These are phyloP conservation scores for Rhytidiadelphus loreus DNA, from an alignment of 225 moss, liverwort and hornwort genomes.

Conservation along the genomic window DNA sequence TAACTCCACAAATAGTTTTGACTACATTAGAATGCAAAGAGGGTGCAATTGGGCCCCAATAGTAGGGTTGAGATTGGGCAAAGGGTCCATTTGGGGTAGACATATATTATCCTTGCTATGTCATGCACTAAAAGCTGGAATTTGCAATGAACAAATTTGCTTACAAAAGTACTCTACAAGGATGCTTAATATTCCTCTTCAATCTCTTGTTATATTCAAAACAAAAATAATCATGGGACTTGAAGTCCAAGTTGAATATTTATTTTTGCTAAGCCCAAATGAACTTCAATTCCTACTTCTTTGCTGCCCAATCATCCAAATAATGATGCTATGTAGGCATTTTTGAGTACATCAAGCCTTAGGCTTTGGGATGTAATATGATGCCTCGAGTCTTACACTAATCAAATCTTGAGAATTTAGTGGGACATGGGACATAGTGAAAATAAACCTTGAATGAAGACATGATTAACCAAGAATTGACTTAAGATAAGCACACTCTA, in stretches of 20 bases:
- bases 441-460: background rate
- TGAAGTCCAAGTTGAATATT: background rate
- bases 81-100: rapidly evolving
- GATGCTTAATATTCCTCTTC: background rate
- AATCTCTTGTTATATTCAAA: background rate
- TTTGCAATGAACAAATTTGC: too few relatives aligned
- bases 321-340: background rate
- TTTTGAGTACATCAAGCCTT: background rate
- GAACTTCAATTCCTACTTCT: rapidly evolving
- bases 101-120: background rate
- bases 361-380: too few relatives aligned
- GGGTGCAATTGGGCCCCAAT: background rate
- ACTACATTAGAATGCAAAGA: background rate
- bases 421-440: too few relatives aligned
- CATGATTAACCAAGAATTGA: background rate
- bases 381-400: background rate
- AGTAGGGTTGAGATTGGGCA: rapidly evolving
- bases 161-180: rapidly evolving
- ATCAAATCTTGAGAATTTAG: background rate
- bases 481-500: background rate
- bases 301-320: background rate
- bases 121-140: background rate
- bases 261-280: background rate
- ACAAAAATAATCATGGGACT: rapidly evolving
- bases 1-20: rapidly evolving